Evolutionary conservation across 208 protist genomes (phyloP).

Genomic region (Wallacemonas sp.): DNA sequence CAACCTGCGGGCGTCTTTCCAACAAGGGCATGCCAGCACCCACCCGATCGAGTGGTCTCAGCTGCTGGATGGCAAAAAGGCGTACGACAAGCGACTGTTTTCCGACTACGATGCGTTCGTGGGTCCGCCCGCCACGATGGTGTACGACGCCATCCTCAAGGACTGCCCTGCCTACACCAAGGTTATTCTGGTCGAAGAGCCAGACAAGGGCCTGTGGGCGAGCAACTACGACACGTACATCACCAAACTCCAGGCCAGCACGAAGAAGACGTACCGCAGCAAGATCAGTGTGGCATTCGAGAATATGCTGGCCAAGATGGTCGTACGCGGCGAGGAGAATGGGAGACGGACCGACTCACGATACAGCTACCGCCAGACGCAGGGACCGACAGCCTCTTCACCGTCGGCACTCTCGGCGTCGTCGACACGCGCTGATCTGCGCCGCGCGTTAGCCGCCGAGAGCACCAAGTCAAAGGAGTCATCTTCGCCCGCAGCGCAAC

Average conservation of each 20-base stretch:
- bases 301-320: conserved; percentile 63
- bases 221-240: conserved; percentile 34
- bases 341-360: conserved; percentile 2
- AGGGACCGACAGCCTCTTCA: no score
- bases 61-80: conserved; percentile 28
- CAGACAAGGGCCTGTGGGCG: conserved; percentile 58
- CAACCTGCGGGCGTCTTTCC: conserved; percentile 45
- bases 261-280: conserved; percentile 12
- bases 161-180: conserved; percentile 74
- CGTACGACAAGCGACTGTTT: conserved; percentile 38
- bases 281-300: conserved; percentile 45
- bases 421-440: background rate
- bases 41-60: conserved; percentile 50
- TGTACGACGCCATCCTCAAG: conserved; percentile 55
- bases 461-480: no score
- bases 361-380: background rate
- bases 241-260: conserved; percentile 15
- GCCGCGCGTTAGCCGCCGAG: background rate
- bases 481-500: no score
- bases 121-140: conserved; percentile 46
- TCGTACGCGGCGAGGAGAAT: conserved; percentile 16
- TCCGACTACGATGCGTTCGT: conserved; percentile 54
- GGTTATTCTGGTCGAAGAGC: conserved; percentile 68
- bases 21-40: conserved; percentile 42
- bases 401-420: no score